These are phyloP conservation scores for Dalbergia oliveri DNA, from an alignment of 306 rosid genomes.

Conservation along the genomic window DNA sequence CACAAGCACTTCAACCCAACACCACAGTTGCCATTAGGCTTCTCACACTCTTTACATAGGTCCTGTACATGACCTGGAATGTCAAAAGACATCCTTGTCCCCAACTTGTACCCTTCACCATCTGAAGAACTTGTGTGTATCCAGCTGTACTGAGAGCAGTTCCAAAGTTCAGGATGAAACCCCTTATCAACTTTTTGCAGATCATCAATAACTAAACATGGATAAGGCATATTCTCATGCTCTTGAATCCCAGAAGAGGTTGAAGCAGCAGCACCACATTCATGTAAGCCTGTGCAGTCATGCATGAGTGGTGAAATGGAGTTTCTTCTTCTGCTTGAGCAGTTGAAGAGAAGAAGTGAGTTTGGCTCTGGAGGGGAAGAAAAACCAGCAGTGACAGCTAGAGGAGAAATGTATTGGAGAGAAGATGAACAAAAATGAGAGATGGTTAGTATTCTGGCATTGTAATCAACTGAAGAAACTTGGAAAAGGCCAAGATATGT, in stretches of 20 bases:
- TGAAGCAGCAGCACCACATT: slow-evolving; percentile 12
- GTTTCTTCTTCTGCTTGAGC: slow-evolving; percentile 45
- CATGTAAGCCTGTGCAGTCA: slow-evolving; percentile 36
- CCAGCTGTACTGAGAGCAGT: slow-evolving; percentile 58
- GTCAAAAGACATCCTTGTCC: slow-evolving; percentile 57
- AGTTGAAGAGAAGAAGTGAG: slow-evolving; percentile 63
- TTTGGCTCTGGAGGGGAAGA: slow-evolving; percentile 54
- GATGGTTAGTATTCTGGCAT: slow-evolving; percentile 10
- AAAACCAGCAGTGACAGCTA: slow-evolving; percentile 43
- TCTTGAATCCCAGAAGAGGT: slow-evolving; percentile 31
- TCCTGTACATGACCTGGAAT: slow-evolving; percentile 58
- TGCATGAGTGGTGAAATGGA: slow-evolving; percentile 29
- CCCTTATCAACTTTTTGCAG: slow-evolving; percentile 42
- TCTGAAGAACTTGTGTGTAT: slow-evolving; percentile 38
- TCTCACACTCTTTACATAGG: slow-evolving; percentile 60
- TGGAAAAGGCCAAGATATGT: slow-evolving; percentile 36
- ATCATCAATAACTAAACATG: slow-evolving; percentile 56
- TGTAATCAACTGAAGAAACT: slow-evolving; percentile 34
- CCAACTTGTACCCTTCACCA: slow-evolving; percentile 44
- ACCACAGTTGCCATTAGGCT: slow-evolving; percentile 67
- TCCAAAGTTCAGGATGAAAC: slow-evolving; percentile 54
- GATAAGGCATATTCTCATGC: slow-evolving; percentile 22
- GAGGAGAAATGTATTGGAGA: slow-evolving; percentile 47
- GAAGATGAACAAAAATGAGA: slow-evolving; percentile 38
- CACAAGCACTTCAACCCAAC: slow-evolving; percentile 66